phyloP scores from a whole-genome alignment of 2,329 filamentous ascomycete genomes.

The Didymella segeticola region DNA sequence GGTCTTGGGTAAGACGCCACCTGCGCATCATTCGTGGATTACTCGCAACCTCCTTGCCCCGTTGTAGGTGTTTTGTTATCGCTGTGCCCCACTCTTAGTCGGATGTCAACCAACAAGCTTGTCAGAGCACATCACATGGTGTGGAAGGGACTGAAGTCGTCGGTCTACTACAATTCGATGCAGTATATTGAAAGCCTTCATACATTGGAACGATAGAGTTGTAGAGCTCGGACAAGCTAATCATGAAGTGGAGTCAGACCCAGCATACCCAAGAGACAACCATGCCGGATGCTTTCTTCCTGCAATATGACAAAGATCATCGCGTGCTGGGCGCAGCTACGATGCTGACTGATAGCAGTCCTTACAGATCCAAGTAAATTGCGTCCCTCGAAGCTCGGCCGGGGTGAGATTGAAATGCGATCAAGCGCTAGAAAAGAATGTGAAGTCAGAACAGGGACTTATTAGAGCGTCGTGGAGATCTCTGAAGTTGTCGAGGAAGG shows the following conservation, averaged over 20 bases:
- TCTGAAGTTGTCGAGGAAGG: not conserved
- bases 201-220: too few relatives aligned
- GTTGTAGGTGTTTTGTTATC: conserved; percentile 13
- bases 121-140: not conserved
- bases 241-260: too few relatives aligned
- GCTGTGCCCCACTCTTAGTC: not conserved
- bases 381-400: too few relatives aligned
- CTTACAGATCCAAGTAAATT: too few relatives aligned
- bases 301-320: not conserved
- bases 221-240: too few relatives aligned
- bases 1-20: conserved; percentile 17
- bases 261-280: too few relatives aligned
- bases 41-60: conserved; percentile 13
- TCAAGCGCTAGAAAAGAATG: too few relatives aligned
- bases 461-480: too few relatives aligned
- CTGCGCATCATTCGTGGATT: conserved; percentile 19
- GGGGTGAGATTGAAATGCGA: too few relatives aligned
- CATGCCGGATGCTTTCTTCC: not conserved
- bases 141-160: not conserved
- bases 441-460: too few relatives aligned
- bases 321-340: not conserved
- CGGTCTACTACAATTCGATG: not conserved
- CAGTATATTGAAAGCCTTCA: not conserved
- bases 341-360: too few relatives aligned
- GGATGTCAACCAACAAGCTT: too few relatives aligned